Evolutionary conservation across 441 rosid genomes (phyloP).

Genomic region (Populus tomentosa): DNA sequence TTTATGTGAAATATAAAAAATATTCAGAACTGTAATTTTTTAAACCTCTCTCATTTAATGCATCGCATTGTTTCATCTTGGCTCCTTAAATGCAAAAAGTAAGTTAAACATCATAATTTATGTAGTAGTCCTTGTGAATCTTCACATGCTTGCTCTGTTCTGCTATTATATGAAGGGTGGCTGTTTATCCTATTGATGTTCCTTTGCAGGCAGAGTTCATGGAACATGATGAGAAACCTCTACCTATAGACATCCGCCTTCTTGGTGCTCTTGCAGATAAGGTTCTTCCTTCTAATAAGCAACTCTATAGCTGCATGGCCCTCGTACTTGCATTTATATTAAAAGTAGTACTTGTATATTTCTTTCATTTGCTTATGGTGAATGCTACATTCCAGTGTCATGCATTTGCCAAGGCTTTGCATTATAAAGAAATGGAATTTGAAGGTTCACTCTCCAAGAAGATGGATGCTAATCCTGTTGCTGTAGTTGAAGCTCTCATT

Average conservation of each 20-base stretch:
- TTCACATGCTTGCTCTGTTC: neutral
- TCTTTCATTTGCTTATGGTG: slow-evolving; percentile 2
- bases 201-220: slow-evolving; percentile 93
- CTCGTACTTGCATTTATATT: slow-evolving; percentile 3
- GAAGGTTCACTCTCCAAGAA: slow-evolving; percentile 87
- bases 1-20: neutral
- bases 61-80: neutral
- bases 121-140: neutral
- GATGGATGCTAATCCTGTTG: slow-evolving; percentile 98
- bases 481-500: slow-evolving; percentile 98
- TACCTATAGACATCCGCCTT: slow-evolving; percentile 99
- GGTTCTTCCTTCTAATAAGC: slow-evolving; percentile 39
- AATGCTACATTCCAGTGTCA: slow-evolving; percentile 61
- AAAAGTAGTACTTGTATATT: neutral
- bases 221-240: slow-evolving; percentile 99
- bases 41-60: neutral
- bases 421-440: slow-evolving; percentile 99
- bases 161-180: neutral
- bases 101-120: no score
- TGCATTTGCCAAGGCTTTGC: slow-evolving; percentile 99
- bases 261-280: slow-evolving; percentile 99
- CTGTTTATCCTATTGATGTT: neutral
- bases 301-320: slow-evolving; percentile 7
- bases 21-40: neutral
- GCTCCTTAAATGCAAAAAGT: neutral